phyloP scores from a whole-genome alignment of 1,284 basidiomycete genomes.

The Leccinum subrobustum region DNA sequence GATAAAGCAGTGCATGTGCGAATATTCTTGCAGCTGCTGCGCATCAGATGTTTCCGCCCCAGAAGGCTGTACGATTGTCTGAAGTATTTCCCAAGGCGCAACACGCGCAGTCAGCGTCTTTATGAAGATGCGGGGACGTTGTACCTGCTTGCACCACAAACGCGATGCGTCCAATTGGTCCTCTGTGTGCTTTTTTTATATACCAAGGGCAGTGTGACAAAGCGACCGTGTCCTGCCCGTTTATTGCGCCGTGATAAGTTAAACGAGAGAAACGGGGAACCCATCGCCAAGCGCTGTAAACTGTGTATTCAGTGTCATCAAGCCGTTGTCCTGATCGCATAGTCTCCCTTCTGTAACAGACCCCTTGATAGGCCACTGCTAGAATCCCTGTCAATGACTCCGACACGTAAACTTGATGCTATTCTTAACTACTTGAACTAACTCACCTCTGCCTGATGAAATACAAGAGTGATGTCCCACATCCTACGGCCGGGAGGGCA shows the following conservation, averaged over 20 bases:
- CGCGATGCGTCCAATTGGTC: background rate
- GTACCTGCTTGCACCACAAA: constrained; percentile 3
- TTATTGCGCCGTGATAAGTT: background rate
- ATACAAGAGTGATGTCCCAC: background rate
- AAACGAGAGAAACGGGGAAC: too few species aligned
- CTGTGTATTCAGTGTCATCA: background rate
- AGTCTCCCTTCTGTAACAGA: background rate
- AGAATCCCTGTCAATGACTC: constrained; percentile 13
- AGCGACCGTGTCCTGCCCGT: background rate
- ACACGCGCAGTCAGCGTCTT: background rate
- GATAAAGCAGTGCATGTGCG: too few species aligned
- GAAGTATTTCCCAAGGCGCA: background rate
- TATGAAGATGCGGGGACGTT: constrained; percentile 5
- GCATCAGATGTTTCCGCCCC: too few species aligned
- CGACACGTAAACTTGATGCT: background rate
- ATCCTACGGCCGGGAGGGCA: background rate
- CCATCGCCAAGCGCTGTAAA: background rate
- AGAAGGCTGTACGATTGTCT: background rate
- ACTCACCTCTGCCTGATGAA: background rate
- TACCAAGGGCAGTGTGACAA: background rate
- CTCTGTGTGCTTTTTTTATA: constrained; percentile 1
- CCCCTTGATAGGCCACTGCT: constrained; percentile 6
- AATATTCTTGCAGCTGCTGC: too few species aligned
- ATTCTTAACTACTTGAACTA: background rate
- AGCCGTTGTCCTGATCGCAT: background rate